These are phyloP conservation scores for Orbilia oligospora DNA, from an alignment of 2,329 filamentous ascomycete genomes.

Conservation along the genomic window DNA sequence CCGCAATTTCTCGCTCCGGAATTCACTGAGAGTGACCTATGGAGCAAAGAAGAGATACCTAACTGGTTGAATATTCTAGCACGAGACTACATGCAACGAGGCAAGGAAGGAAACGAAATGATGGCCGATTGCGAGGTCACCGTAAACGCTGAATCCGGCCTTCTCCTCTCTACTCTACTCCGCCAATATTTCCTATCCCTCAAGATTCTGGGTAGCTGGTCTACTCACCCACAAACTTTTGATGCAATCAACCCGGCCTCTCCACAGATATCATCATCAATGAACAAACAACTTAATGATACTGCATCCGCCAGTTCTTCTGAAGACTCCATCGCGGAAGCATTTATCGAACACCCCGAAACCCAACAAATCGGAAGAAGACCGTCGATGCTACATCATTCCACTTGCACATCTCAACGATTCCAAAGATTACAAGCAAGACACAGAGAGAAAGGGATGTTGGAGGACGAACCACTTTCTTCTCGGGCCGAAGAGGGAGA, in stretches of 20 bases:
- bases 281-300: constrained; percentile 61
- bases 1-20: background rate
- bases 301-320: constrained; percentile 60
- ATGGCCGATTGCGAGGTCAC: constrained; percentile 85
- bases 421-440: constrained; percentile 44
- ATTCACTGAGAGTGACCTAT: background rate
- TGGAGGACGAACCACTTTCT: constrained; percentile 48
- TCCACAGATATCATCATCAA: constrained; percentile 62
- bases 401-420: constrained; percentile 42
- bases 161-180: constrained; percentile 86
- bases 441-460: constrained; percentile 54
- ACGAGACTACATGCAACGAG: constrained; percentile 87
- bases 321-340: constrained; percentile 61
- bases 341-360: constrained; percentile 61
- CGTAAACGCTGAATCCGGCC: constrained; percentile 87
- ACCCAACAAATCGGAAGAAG: constrained; percentile 44
- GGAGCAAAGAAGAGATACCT: background rate
- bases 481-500: constrained; percentile 68
- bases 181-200: constrained; percentile 92
- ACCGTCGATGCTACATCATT: constrained; percentile 46
- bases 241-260: constrained; percentile 64
- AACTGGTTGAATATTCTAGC: background rate
- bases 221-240: constrained; percentile 71
- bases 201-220: constrained; percentile 85
- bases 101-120: constrained; percentile 86